Evolutionary conservation across 2,329 filamentous ascomycete genomes (phyloP).

Genomic region (Epichloe baconii): DNA sequence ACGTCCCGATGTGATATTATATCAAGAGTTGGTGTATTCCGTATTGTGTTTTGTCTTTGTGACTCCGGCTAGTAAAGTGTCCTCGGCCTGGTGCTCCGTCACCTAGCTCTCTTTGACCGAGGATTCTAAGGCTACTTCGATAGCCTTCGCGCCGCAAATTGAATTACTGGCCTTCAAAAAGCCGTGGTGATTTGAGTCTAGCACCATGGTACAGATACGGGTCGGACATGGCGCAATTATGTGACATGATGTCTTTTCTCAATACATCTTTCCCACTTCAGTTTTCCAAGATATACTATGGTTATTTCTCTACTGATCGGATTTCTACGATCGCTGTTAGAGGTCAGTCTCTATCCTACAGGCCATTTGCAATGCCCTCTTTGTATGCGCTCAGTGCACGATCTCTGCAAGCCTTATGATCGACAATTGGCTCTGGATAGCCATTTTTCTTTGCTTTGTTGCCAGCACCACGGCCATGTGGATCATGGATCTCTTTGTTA

Average conservation of each 20-base stretch:
- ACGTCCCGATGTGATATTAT: constrained; percentile 7
- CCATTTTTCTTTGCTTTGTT: constrained; percentile 48
- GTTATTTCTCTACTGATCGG: too few relatives aligned
- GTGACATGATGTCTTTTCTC: not conserved
- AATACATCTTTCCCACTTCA: not conserved
- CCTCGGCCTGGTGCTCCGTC: constrained; percentile 28
- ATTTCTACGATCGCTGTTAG: too few relatives aligned
- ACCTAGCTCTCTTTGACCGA: constrained; percentile 24
- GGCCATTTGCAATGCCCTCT: constrained; percentile 23
- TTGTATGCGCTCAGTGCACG: constrained; percentile 60
- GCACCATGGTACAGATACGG: constrained; percentile 54
- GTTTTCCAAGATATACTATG: not conserved
- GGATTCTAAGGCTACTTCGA: constrained; percentile 44
- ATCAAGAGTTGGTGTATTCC: constrained; percentile 3
- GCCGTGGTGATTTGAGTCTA: constrained; percentile 40
- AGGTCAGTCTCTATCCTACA: constrained; percentile 5
- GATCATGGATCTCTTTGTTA: constrained; percentile 66
- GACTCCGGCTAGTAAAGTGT: constrained; percentile 42
- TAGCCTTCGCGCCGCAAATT: constrained; percentile 48
- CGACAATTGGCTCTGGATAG: constrained; percentile 64
- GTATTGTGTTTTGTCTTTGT: not conserved
- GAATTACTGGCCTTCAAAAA: constrained; percentile 43
- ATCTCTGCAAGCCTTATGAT: constrained; percentile 57
- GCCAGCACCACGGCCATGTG: constrained; percentile 53
- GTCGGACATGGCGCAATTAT: constrained; percentile 33